A percentile compares a stretch with the other conserved stretches of the same genome.
phyloP scores from a whole-genome alignment of 371 early-diverging fungal genomes.

The Circinella umbellata region DNA sequence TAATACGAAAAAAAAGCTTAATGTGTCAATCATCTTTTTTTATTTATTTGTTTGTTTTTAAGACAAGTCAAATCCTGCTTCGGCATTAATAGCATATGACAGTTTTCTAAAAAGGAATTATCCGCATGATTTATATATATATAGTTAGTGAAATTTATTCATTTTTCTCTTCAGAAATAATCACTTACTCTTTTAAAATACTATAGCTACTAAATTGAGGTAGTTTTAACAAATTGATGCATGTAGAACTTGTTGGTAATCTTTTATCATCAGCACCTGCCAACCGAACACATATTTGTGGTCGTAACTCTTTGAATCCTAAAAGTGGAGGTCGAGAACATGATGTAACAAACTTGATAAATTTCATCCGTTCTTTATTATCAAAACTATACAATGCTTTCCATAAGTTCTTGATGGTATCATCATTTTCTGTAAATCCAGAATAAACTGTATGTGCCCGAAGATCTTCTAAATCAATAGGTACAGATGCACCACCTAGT shows the following conservation, averaged over 20 bases:
- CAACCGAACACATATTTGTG: slow-evolving; percentile 76
- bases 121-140: background rate
- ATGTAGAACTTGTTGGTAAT: slow-evolving; percentile 89
- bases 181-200: slow-evolving; percentile 58
- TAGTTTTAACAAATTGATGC: slow-evolving; percentile 93
- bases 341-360: slow-evolving; percentile 92
- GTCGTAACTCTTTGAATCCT: slow-evolving; percentile 87
- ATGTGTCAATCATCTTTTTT: background rate
- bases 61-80: slow-evolving; percentile 91
- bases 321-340: slow-evolving; percentile 91
- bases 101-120: slow-evolving; percentile 66
- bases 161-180: background rate
- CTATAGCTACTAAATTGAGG: slow-evolving; percentile 75
- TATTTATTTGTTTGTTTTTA: slow-evolving; percentile 32
- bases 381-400: slow-evolving; percentile 66
- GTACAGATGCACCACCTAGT: slow-evolving; percentile 79
- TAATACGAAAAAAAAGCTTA: slow-evolving; percentile 1
- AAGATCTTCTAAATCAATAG: slow-evolving; percentile 82
- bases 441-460: slow-evolving; percentile 81
- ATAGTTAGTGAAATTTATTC: background rate
- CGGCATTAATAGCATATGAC: slow-evolving; percentile 84
- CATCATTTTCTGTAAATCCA: slow-evolving; percentile 73
- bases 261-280: slow-evolving; percentile 66
- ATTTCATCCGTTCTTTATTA: slow-evolving; percentile 68
- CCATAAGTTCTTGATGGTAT: slow-evolving; percentile 86